phyloP scores from a whole-genome alignment of 2,329 filamentous ascomycete genomes.

The Pyricularia grisea region DNA sequence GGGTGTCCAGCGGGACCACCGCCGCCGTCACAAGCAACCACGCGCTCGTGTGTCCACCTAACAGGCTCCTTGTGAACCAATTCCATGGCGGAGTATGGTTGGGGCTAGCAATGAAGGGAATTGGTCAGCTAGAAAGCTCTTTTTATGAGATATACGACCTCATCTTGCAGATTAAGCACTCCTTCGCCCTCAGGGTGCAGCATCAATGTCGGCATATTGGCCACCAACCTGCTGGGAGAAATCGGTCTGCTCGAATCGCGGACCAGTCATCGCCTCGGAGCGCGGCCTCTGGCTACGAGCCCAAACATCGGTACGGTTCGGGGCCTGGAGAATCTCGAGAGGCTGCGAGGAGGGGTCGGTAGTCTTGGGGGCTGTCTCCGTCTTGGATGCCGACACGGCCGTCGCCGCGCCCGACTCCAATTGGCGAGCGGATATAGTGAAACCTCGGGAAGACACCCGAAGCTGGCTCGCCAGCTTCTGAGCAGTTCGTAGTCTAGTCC shows the following conservation, averaged over 20 bases:
- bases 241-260: conserved; percentile 94
- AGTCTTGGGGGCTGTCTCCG: conserved; percentile 32
- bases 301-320: conserved; percentile 77
- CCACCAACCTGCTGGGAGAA: conserved; percentile 75
- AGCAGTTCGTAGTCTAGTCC: conserved; percentile 27
- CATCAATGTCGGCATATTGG: background rate
- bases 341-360: conserved; percentile 27
- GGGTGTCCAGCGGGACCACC: conserved; percentile 87
- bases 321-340: conserved; percentile 62
- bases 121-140: background rate
- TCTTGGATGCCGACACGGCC: conserved; percentile 26
- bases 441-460: conserved; percentile 34
- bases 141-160: background rate
- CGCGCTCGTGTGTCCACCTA: conserved; percentile 73
- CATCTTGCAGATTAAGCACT: background rate
- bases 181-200: background rate
- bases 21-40: conserved; percentile 85
- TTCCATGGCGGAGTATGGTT: conserved; percentile 82
- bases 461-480: conserved; percentile 32
- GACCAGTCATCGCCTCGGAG: conserved; percentile 79
- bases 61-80: conserved; percentile 95
- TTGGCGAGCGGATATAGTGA: conserved; percentile 37
- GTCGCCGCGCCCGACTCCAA: conserved; percentile 30
- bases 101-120: conserved; percentile 50
- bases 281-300: conserved; percentile 76